Conservation (phyloP, 148 eudicot species). For the Rhododendron henanense region DNA sequence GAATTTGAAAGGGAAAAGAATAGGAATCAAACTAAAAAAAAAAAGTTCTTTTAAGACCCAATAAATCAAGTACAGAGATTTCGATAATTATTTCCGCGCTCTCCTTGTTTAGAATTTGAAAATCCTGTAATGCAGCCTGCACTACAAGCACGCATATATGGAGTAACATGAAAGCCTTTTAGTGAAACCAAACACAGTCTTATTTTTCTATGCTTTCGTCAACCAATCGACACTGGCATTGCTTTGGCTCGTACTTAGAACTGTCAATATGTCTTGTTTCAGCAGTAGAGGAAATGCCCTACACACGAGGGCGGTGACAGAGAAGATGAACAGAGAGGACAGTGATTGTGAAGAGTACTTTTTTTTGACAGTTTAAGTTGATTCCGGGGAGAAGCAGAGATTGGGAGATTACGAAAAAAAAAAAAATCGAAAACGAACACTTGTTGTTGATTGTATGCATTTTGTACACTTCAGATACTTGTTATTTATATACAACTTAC, state of each 20-base stretch:
- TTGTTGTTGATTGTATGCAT: neutral
- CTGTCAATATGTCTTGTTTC: neutral
- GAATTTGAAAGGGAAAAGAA: no score
- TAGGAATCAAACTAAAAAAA: no score
- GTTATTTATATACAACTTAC: neutral
- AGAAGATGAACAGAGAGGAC: constrained; percentile 7
- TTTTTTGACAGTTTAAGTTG: neutral
- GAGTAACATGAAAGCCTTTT: neutral
- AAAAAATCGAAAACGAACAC: neutral
- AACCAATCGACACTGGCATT: neutral
- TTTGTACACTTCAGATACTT: neutral
- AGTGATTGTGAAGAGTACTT: neutral
- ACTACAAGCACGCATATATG: no score
- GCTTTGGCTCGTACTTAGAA: neutral
- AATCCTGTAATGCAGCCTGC: no score
- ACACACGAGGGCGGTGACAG: neutral
- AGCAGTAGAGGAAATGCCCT: neutral
- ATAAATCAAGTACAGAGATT: no score
- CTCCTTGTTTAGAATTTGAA: no score
- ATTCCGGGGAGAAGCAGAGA: neutral
- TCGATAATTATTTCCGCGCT: no score
- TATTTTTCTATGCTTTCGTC: neutral
- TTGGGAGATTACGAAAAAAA: neutral
- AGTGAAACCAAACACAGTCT: neutral
- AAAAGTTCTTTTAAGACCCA: no score